Evolutionary conservation across 352 stramenopile species (phyloP).

Genomic region (Globisporangium camurandrum): DNA sequence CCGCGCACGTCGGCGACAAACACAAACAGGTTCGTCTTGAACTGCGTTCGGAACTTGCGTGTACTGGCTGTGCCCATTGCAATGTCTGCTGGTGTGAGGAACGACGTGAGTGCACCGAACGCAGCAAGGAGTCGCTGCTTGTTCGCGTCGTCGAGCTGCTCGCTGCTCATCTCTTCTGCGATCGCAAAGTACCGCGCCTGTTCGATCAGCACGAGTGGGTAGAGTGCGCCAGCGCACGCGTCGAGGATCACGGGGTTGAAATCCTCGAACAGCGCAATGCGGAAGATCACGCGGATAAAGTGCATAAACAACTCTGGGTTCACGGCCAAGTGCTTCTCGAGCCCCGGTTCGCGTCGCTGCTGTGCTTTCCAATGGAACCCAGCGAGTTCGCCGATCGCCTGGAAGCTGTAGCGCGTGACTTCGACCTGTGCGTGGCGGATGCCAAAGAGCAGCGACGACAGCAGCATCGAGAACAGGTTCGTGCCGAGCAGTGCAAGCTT

Average conservation of each 20-base stretch:
- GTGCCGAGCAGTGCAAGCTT: slow-evolving; percentile 60
- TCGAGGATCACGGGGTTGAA: slow-evolving; percentile 72
- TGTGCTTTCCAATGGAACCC: slow-evolving; percentile 63
- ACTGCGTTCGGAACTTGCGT: slow-evolving; percentile 60
- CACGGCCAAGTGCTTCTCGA: slow-evolving; percentile 33
- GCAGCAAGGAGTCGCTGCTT: slow-evolving; percentile 51
- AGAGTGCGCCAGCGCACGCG: slow-evolving; percentile 56
- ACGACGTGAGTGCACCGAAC: slow-evolving; percentile 60
- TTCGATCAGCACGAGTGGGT: slow-evolving; percentile 77
- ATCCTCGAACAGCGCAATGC: slow-evolving; percentile 75
- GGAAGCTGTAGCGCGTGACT: slow-evolving; percentile 76
- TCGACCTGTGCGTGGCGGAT: slow-evolving; percentile 70
- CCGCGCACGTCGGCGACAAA: slow-evolving; percentile 78
- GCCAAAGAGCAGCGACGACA: slow-evolving; percentile 67
- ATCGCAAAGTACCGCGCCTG: slow-evolving; percentile 61
- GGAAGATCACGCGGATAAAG: slow-evolving; percentile 73
- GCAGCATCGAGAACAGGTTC: slow-evolving; percentile 63
- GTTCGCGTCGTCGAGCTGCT: slow-evolving; percentile 33
- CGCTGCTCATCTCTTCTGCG: slow-evolving; percentile 51
- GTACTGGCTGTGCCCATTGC: slow-evolving; percentile 50
- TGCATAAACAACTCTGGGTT: slow-evolving; percentile 60
- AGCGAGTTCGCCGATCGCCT: slow-evolving; percentile 68
- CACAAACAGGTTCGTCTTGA: slow-evolving; percentile 77
- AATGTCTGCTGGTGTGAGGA: slow-evolving; percentile 53
- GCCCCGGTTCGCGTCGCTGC: slow-evolving; percentile 37